Conservation (phyloP, 2,329 filamentous ascomycete genomes). For the Colletotrichum sp. region DNA sequence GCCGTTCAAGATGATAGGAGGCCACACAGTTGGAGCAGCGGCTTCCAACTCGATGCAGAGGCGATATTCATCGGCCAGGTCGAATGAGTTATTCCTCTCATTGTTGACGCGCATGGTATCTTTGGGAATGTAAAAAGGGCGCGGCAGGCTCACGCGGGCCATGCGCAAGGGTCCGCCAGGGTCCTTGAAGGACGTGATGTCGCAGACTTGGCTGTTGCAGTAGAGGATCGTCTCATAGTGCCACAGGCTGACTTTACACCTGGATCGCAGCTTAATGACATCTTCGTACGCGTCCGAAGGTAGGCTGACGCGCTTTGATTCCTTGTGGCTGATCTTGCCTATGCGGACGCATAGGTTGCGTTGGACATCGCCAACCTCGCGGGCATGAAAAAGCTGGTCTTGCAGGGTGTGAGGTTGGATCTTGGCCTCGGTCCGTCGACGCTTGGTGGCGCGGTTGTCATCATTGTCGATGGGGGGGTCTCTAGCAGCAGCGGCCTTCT, state of each 20-base stretch:
- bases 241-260: slow-evolving; percentile 49
- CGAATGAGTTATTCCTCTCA: slow-evolving; percentile 50
- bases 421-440: slow-evolving; percentile 51
- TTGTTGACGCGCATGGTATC: slow-evolving; percentile 56
- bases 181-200: slow-evolving; percentile 55
- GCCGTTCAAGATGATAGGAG: slow-evolving; percentile 40
- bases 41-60: slow-evolving; percentile 59
- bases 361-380: slow-evolving; percentile 35
- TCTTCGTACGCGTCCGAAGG: slow-evolving; percentile 28
- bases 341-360: slow-evolving; percentile 57
- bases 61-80: slow-evolving; percentile 54
- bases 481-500: slow-evolving; percentile 35
- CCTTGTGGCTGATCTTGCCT: slow-evolving; percentile 56
- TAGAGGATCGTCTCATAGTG: slow-evolving; percentile 43
- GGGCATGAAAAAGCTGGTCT: slow-evolving; percentile 37
- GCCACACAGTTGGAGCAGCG: slow-evolving; percentile 55
- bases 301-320: slow-evolving; percentile 26
- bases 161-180: slow-evolving; percentile 49
- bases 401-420: slow-evolving; percentile 30
- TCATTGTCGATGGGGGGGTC: slow-evolving; percentile 40
- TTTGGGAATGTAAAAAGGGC: slow-evolving; percentile 57
- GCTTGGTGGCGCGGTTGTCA: slow-evolving; percentile 49
- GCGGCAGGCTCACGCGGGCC: slow-evolving; percentile 51
- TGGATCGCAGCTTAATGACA: slow-evolving; percentile 37
- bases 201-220: slow-evolving; percentile 60